Conservation (phyloP, 805 yeast species). For the Maudiozyma bulderi region DNA sequence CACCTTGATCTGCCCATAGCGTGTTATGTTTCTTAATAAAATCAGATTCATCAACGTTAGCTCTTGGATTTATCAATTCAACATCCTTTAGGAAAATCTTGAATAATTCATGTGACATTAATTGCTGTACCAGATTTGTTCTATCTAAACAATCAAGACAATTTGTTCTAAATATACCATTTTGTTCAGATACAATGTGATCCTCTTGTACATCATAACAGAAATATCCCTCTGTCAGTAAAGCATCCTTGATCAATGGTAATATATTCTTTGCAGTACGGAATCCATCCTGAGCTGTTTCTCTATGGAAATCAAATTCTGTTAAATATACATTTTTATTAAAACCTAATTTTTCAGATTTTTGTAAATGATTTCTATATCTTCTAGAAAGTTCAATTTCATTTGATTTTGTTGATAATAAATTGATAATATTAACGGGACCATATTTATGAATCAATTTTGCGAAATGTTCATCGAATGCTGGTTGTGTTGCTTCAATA, state of each 20-base stretch:
- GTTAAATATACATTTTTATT: conserved; percentile 43
- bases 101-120: conserved; percentile 62
- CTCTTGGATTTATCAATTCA: conserved; percentile 19
- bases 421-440: conserved; percentile 73
- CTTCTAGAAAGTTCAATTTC: conserved; percentile 64
- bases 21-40: conserved; percentile 63
- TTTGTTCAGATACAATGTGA: conserved; percentile 60
- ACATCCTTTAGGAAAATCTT: conserved; percentile 41
- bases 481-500: conserved; percentile 83
- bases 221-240: conserved; percentile 75
- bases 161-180: conserved; percentile 85
- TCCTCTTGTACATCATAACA: conserved; percentile 50
- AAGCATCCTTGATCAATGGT: conserved; percentile 50
- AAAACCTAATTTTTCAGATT: conserved; percentile 26
- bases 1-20: conserved; percentile 98
- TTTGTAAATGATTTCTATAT: conserved; percentile 49
- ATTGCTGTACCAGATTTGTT: conserved; percentile 82
- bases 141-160: conserved; percentile 93
- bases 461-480: conserved; percentile 74
- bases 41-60: conserved; percentile 37
- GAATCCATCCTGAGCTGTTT: conserved; percentile 81
- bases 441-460: conserved; percentile 67
- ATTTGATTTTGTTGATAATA: conserved; percentile 67
- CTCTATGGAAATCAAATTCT: conserved; percentile 89
- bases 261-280: conserved; percentile 67